Percentiles rank a stretch among this genome's conserved stretches.
phyloP scores from a whole-genome alignment of 257 asterid species.

The Solanum chmielewskii region DNA sequence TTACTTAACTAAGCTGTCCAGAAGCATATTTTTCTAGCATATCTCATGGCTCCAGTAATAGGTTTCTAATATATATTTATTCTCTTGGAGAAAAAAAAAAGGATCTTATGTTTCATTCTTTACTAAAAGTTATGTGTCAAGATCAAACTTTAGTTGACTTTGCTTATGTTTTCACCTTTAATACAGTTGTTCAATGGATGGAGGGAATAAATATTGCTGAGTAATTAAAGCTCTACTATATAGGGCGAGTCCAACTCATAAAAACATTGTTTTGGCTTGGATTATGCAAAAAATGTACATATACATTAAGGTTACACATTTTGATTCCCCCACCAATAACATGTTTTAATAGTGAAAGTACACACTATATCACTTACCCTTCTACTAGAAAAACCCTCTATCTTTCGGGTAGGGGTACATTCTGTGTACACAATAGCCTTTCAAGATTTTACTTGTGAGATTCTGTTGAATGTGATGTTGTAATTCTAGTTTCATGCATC shows the following conservation, averaged over 20 bases:
- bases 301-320: neutral
- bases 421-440: neutral
- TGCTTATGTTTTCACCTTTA: neutral
- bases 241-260: too few species aligned
- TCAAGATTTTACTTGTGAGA: neutral
- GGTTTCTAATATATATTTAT: neutral
- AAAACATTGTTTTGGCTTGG: too few species aligned
- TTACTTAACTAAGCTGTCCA: neutral
- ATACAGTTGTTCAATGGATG: too few species aligned
- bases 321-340: neutral
- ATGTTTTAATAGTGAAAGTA: neutral
- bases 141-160: neutral
- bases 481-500: neutral
- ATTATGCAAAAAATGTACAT: too few species aligned
- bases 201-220: too few species aligned
- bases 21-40: neutral
- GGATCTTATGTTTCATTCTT: neutral
- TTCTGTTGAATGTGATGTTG: neutral
- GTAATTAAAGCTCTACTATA: too few species aligned
- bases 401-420: neutral
- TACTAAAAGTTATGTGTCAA: neutral
- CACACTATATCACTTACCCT: too few species aligned
- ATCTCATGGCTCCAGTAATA: neutral
- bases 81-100: neutral
- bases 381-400: neutral